A percentile compares a stretch with the other conserved stretches of the same genome.
phyloP scores from a whole-genome alignment of 495 filamentous ascomycete genomes.

The Penicillium nucicola region DNA sequence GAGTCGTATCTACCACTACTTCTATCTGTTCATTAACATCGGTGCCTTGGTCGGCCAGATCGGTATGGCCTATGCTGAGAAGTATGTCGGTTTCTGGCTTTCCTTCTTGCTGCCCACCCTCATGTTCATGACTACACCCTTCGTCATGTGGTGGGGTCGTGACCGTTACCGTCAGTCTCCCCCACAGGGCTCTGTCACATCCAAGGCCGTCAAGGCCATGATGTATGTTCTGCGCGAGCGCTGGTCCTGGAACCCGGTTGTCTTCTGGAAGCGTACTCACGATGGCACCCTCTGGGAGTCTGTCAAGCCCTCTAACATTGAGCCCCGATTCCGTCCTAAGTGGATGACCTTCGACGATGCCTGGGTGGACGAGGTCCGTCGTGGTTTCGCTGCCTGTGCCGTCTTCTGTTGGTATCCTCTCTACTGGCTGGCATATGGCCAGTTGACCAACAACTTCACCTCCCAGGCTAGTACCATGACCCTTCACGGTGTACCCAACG shows the following conservation, averaged over 20 bases:
- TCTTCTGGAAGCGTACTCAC: slow-evolving; percentile 32
- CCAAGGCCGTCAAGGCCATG: slow-evolving; percentile 53
- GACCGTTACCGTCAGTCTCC: slow-evolving; percentile 56
- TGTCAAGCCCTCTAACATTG: slow-evolving; percentile 60
- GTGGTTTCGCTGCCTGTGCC: slow-evolving; percentile 65
- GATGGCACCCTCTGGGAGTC: slow-evolving; percentile 59
- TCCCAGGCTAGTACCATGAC: slow-evolving; percentile 50
- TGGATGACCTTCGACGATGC: slow-evolving; percentile 76
- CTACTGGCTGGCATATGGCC: slow-evolving; percentile 60
- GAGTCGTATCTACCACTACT: slow-evolving; percentile 35
- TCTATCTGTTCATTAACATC: slow-evolving; percentile 53
- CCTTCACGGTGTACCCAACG: slow-evolving; percentile 58
- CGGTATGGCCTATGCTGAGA: slow-evolving; percentile 64
- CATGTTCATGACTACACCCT: slow-evolving; percentile 55
- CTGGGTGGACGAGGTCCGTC: slow-evolving; percentile 67
- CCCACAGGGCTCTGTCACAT: slow-evolving; percentile 62
- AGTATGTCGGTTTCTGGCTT: slow-evolving; percentile 77
- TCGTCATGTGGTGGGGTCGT: slow-evolving; percentile 57
- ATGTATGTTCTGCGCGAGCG: slow-evolving; percentile 55
- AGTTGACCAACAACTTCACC: slow-evolving; percentile 62
- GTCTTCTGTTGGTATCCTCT: slow-evolving; percentile 66
- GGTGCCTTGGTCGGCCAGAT: slow-evolving; percentile 50
- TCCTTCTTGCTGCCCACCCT: slow-evolving; percentile 60
- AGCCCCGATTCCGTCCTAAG: slow-evolving; percentile 35
- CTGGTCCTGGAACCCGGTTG: slow-evolving; percentile 55